These are phyloP conservation scores for Suillus placidus DNA, from an alignment of 768 basidiomycete genomes.

Conservation along the genomic window DNA sequence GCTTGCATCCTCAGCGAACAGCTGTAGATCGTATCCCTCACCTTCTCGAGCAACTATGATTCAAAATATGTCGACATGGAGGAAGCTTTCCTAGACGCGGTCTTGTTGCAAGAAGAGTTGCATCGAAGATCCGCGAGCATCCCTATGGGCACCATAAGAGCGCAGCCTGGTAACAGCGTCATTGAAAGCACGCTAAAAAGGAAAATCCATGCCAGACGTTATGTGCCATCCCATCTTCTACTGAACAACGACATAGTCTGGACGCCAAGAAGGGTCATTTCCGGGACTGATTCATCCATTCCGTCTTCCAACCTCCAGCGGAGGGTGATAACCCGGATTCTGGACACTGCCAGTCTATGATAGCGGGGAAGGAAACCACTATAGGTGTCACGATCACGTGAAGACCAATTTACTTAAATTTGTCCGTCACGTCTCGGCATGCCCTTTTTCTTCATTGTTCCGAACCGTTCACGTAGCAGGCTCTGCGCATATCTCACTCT, in stretches of 20 bases:
- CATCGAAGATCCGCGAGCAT: neutral
- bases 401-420: neutral
- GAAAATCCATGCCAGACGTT: neutral
- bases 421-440: neutral
- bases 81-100: neutral
- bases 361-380: neutral
- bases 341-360: neutral
- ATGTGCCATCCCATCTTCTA: neutral
- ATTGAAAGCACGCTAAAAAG: too few relatives aligned
- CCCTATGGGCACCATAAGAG: neutral
- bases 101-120: neutral
- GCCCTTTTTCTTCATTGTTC: neutral
- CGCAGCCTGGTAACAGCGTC: neutral
- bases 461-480: neutral
- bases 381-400: too few relatives aligned
- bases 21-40: neutral
- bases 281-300: neutral
- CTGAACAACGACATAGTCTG: neutral
- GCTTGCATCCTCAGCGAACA: neutral
- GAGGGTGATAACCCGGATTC: neutral
- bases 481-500: neutral
- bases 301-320: neutral
- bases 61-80: neutral
- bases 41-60: too few relatives aligned
- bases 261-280: neutral